Percentiles rank a stretch among this genome's conserved stretches.
Evolutionary conservation across 2,329 filamentous ascomycete species (phyloP).

Genomic region (Arthrobotrys sphaeroides): DNA sequence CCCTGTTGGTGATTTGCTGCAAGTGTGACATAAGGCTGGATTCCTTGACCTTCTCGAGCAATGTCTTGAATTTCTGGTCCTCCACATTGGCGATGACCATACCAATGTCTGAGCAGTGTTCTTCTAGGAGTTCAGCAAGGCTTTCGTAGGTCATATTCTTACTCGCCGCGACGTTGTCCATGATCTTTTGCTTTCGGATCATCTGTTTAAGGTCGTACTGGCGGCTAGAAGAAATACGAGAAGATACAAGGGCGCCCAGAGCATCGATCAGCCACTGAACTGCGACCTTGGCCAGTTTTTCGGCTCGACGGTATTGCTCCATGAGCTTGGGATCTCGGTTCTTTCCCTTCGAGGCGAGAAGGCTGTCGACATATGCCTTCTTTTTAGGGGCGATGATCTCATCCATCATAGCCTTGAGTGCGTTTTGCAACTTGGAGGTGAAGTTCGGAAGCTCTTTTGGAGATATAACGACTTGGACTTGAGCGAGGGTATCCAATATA

Average conservation of each 20-base stretch:
- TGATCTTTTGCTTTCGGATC: conserved; percentile 50
- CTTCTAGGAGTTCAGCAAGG: conserved; percentile 31
- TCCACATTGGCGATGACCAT: conserved; percentile 52
- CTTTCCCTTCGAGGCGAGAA: conserved; percentile 23
- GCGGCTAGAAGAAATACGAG: conserved; percentile 46
- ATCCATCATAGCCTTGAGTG: conserved; percentile 40
- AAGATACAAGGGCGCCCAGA: conserved; percentile 35
- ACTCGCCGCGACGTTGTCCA: conserved; percentile 43
- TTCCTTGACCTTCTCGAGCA: conserved; percentile 30
- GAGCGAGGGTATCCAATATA: conserved; percentile 39
- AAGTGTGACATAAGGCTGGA: conserved; percentile 25
- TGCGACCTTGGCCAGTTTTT: conserved; percentile 42
- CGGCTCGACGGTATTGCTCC: conserved; percentile 39
- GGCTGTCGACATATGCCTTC: conserved; percentile 39
- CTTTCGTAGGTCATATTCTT: conserved; percentile 51
- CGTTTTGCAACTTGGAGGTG: conserved; percentile 39
- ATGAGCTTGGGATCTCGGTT: conserved; percentile 44
- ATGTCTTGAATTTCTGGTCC: conserved; percentile 1
- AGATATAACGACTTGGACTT: conserved; percentile 31
- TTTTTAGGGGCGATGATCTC: conserved; percentile 21
- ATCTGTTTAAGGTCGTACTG: conserved; percentile 52
- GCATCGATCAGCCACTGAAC: conserved; percentile 52
- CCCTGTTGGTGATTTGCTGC: conserved; percentile 28
- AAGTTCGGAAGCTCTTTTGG: conserved; percentile 44
- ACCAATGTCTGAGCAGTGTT: conserved; percentile 45